Evolutionary conservation across 176 grass and related monocot genomes (phyloP).

Genomic region (Phoenix dactylifera): DNA sequence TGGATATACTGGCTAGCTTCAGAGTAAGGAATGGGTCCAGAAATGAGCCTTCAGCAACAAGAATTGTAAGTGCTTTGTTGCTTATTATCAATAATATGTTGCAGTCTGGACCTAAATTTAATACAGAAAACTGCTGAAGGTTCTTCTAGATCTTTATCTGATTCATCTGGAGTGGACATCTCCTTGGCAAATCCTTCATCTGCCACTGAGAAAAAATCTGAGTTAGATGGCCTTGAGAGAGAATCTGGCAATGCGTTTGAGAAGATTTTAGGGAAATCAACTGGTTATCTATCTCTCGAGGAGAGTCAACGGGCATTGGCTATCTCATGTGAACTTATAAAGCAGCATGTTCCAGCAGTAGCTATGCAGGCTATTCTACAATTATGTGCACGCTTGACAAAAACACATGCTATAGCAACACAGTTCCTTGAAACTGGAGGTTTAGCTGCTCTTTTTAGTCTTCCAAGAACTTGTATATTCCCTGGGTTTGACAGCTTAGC

Average conservation of each 20-base stretch:
- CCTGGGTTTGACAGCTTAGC: constrained; percentile 67
- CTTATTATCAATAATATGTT: constrained; percentile 64
- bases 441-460: constrained; percentile 46
- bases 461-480: constrained; percentile 48
- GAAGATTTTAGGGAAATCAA: constrained; percentile 54
- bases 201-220: constrained; percentile 23
- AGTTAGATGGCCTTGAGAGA: constrained; percentile 19
- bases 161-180: constrained; percentile 18
- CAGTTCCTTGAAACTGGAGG: constrained; percentile 54
- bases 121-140: constrained; percentile 20
- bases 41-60: constrained; percentile 27
- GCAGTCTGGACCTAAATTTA: constrained; percentile 39
- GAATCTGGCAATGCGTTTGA: constrained; percentile 43
- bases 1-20: constrained; percentile 43
- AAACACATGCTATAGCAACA: constrained; percentile 46
- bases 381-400: constrained; percentile 58
- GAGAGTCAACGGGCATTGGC: constrained; percentile 50
- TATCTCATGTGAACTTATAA: constrained; percentile 56
- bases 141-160: constrained; percentile 27
- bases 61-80: constrained; percentile 49
- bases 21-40: constrained; percentile 27
- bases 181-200: constrained; percentile 19
- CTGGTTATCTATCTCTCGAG: constrained; percentile 54
- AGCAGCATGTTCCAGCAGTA: constrained; percentile 42
- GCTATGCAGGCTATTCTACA: constrained; percentile 76